Evolutionary conservation across 495 filamentous ascomycete species (phyloP), one percentile per base, ranked within the genome.

Genomic region (Delitschia confertaspora): DNA sequence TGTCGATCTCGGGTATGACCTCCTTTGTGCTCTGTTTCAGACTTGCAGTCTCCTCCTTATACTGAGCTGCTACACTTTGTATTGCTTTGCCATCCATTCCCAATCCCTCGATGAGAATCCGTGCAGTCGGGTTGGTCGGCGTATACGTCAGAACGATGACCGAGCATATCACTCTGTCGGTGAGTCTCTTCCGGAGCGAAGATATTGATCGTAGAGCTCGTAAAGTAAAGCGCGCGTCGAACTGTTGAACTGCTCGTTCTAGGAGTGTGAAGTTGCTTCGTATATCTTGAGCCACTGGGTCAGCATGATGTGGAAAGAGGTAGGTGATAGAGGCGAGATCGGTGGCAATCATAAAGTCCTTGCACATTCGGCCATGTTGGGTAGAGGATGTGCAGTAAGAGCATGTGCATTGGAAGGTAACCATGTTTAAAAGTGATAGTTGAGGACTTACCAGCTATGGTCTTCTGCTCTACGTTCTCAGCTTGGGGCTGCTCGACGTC

Each of bases 161-260:
- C 37, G 51, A 52, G 25, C 47, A 51, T 46, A 58, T 27, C 22
- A 54, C 42, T 14, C 46, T 42, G 34, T 44, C 55, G 26, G 80
- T 83, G 56, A 95, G 75, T 46, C 83, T 73, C 69, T 95, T 95
- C 60, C 91, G 85, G 64, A 96, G 79, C 44, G 86, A 87, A 27
- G 91, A 94, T 67, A 95, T 93, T 44, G 88, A 93, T 38, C 91
- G 83, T 42, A 98, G 75, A 42, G 91, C 91, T 51, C 93, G 75
- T 42, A 98, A 80, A 34, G 88, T 83, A 66, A 94, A 98, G 67
- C 91, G 81, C 37, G 88, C 76, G 69, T 98, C 91, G 60, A 96
- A 98, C 56, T 94, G 76, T 49, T 81, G 68, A 46, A 96, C 88
- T 50, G 91, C 91, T 58, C 86, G 83, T 53, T 95, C 88, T 47